Evolutionary conservation across 208 protist species (phyloP).

Genomic region (Herpetomonas tarakana): DNA sequence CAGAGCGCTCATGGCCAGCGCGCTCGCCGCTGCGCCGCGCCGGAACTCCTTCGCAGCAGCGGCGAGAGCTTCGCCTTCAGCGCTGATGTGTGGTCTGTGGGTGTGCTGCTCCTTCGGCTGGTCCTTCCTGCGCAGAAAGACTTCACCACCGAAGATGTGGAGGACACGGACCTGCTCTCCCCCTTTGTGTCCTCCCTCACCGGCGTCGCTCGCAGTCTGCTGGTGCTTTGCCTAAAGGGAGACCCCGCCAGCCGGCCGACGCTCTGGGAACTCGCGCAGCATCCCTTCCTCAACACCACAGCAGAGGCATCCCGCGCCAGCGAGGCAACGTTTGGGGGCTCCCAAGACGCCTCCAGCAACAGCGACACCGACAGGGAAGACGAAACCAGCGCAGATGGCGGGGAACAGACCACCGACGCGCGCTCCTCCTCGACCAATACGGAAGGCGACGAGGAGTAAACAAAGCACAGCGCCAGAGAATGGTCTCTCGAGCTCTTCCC

Average conservation of each 20-base stretch:
- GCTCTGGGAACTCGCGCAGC: conserved; percentile 40
- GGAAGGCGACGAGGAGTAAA: no score
- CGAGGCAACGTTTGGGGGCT: conserved; percentile 2
- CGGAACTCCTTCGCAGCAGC: conserved; percentile 55
- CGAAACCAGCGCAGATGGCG: conserved; percentile 3
- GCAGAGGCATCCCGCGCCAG: background rate
- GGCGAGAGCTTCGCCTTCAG: conserved; percentile 41
- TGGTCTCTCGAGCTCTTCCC: no score
- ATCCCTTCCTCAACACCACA: conserved; percentile 43
- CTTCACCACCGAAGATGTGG: conserved; percentile 56
- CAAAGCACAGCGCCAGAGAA: no score
- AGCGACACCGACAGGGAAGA: conserved; percentile 16
- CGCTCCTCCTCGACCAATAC: background rate
- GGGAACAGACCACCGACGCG: background rate
- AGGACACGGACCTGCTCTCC: conserved; percentile 64
- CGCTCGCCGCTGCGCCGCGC: conserved; percentile 44
- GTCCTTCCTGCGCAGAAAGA: conserved; percentile 21
- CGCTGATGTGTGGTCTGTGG: conserved; percentile 76
- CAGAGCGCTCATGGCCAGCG: conserved; percentile 19
- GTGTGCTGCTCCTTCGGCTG: conserved; percentile 67
- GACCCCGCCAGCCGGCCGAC: conserved; percentile 44
- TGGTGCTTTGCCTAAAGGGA: conserved; percentile 66
- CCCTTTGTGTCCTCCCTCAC: conserved; percentile 40
- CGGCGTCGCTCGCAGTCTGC: conserved; percentile 36
- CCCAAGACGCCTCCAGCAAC: background rate